Evolutionary conservation across 257 asterid genomes (phyloP).

Genomic region (Solanum tarijense): DNA sequence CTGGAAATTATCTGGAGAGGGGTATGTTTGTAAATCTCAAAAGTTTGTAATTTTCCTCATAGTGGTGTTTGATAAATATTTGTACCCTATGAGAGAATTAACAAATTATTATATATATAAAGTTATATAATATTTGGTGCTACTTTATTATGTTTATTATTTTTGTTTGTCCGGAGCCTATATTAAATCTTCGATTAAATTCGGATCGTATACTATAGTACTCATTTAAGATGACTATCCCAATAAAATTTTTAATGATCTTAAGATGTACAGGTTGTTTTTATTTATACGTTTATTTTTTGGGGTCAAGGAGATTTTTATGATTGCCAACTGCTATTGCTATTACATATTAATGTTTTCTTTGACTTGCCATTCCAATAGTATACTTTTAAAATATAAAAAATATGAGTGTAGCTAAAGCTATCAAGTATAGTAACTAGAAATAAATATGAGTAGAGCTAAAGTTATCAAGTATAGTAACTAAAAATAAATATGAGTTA

Average conservation of each 20-base stretch:
- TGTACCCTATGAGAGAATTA: conserved; percentile 3
- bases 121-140: background rate
- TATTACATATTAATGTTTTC: background rate
- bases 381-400: background rate
- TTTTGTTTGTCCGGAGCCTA: background rate
- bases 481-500: background rate
- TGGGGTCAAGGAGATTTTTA: background rate
- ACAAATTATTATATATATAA: background rate
- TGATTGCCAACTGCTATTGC: background rate
- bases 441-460: background rate
- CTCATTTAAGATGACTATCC: too few species aligned
- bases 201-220: too few species aligned
- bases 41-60: conserved; percentile 4
- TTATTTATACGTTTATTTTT: background rate
- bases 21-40: background rate
- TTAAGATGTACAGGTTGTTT: background rate
- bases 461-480: background rate
- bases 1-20: background rate
- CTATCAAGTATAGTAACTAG: background rate
- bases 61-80: background rate
- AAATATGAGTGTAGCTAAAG: background rate
- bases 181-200: background rate
- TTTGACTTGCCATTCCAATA: background rate
- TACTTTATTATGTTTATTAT: background rate
- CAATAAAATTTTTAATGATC: background rate